These are phyloP conservation scores for Cytospora leucostoma DNA, from an alignment of 2,329 filamentous ascomycete species.

Conservation along the genomic window DNA sequence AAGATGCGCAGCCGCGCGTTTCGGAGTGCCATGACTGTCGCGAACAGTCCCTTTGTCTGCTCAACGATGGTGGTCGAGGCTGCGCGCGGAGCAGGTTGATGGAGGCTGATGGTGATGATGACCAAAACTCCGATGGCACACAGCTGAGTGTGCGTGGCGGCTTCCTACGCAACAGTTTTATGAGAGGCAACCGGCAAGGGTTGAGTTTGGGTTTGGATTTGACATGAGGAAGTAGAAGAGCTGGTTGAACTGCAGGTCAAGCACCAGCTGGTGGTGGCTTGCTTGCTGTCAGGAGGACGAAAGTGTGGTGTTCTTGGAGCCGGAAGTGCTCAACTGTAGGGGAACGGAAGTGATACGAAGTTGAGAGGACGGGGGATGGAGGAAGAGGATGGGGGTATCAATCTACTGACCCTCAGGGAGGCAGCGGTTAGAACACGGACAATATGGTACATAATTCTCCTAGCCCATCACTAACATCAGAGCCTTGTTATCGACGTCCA, in stretches of 20 bases:
- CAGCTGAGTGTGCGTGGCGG: background rate
- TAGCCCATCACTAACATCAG: background rate
- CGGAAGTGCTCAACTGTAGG: background rate
- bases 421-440: background rate
- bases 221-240: background rate
- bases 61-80: background rate
- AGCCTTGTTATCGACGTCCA: constrained; percentile 3
- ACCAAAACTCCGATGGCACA: background rate
- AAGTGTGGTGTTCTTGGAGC: background rate
- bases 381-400: too few species aligned
- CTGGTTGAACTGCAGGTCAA: background rate
- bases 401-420: too few species aligned
- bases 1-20: background rate
- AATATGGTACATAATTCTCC: background rate
- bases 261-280: background rate
- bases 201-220: background rate
- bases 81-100: background rate
- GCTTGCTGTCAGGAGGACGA: background rate
- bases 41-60: background rate
- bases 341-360: background rate
- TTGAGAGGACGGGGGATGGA: background rate
- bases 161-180: background rate
- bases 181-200: background rate
- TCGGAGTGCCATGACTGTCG: background rate
- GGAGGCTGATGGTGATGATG: background rate